phyloP scores from a whole-genome alignment of 1,139 yeast species.

The Pichia sp. region DNA sequence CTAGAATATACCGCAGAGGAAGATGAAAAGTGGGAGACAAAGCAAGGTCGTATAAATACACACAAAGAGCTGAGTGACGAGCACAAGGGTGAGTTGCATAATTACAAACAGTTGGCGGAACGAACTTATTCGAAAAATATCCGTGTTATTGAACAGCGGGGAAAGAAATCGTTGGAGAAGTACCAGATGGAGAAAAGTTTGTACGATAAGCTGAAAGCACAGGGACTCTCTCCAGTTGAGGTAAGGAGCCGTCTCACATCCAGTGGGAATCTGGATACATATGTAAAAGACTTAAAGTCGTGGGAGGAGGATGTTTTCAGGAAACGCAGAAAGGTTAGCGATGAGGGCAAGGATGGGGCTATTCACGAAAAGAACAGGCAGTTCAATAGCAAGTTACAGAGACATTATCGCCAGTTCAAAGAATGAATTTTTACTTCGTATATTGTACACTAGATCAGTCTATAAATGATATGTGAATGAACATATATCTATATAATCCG shows the following conservation, averaged over 20 bases:
- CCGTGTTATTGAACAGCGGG: conserved; percentile 32
- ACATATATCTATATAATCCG: too few relatives aligned
- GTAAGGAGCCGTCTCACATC: conserved; percentile 30
- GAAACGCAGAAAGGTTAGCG: conserved; percentile 10
- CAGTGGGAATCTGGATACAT: conserved; percentile 6
- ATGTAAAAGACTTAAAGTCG: conserved; percentile 7
- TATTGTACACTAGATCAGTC: conserved; percentile 2
- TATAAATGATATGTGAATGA: background rate
- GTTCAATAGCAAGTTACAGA: conserved; percentile 66
- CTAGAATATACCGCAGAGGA: conserved; percentile 67
- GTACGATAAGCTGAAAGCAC: conserved; percentile 23
- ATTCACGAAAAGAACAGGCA: conserved; percentile 77
- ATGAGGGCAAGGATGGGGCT: conserved; percentile 26
- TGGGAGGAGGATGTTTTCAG: conserved; percentile 16
- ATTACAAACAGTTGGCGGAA: conserved; percentile 51
- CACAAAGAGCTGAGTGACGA: conserved; percentile 20
- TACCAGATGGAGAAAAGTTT: conserved; percentile 38
- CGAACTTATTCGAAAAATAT: conserved; percentile 50
- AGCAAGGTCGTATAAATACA: conserved; percentile 32
- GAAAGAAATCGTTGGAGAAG: conserved; percentile 31
- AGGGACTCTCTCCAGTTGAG: conserved; percentile 24
- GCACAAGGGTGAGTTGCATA: conserved; percentile 33
- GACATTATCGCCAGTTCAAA: conserved; percentile 36
- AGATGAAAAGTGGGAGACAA: conserved; percentile 60
- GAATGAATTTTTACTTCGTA: background rate